Percentiles rank a stretch among this genome's conserved stretches.
Conservation (phyloP, 169 alveolate genomes). For the Babesia divergens region DNA sequence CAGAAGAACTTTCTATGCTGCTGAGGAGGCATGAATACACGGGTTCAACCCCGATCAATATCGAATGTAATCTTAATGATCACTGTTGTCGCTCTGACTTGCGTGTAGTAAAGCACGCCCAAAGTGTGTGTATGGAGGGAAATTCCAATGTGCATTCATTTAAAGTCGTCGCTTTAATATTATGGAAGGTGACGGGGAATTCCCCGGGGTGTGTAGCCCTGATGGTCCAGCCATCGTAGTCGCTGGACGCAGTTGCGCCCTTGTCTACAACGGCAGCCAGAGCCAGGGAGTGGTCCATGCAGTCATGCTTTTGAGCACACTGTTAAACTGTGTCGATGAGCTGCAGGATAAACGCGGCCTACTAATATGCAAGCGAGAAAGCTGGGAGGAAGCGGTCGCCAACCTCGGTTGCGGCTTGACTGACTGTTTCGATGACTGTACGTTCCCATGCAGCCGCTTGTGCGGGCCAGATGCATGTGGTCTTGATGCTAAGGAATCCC, state of each 20-base stretch:
- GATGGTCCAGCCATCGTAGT: not conserved
- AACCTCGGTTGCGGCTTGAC: not conserved
- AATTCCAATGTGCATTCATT: too few species aligned
- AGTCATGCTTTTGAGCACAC: conserved; percentile 10
- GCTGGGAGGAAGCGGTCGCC: conserved; percentile 13
- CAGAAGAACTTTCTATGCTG: conserved; percentile 61
- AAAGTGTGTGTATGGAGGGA: too few species aligned
- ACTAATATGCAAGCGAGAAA: conserved; percentile 22
- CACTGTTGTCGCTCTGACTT: not conserved
- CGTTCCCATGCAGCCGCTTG: not conserved
- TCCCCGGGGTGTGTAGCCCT: not conserved
- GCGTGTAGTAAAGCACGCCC: too few species aligned
- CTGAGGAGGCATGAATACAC: not conserved
- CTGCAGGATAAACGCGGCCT: conserved; percentile 3
- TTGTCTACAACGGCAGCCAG: conserved; percentile 22
- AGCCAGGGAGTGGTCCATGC: conserved; percentile 19
- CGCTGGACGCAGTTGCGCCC: conserved; percentile 11
- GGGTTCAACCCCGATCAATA: not conserved
- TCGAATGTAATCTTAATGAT: not conserved
- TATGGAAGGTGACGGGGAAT: not conserved
- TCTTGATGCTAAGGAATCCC: not conserved
- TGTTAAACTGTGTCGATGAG: conserved; percentile 22
- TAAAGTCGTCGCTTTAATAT: too few species aligned
- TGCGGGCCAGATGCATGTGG: not conserved
- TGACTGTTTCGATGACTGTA: not conserved